These are phyloP conservation scores for Penicillium sp. DNA, from an alignment of 2,329 filamentous ascomycete species.

Conservation along the genomic window DNA sequence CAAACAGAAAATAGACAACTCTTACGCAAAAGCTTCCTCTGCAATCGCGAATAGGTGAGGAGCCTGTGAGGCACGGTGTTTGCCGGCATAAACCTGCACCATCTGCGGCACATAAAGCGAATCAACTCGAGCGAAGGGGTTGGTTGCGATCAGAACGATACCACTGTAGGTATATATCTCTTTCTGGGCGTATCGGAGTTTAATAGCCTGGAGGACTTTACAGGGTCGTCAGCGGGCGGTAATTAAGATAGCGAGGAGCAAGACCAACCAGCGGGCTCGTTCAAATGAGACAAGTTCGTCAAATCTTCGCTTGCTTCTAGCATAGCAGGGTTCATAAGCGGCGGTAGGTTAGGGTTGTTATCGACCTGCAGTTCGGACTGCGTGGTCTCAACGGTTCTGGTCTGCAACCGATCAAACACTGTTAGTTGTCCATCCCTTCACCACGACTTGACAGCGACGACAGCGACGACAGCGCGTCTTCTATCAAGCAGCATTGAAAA, in stretches of 20 bases:
- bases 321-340: constrained; percentile 96
- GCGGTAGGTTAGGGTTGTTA: constrained; percentile 74
- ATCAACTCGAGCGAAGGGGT: constrained; percentile 95
- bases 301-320: constrained; percentile 97
- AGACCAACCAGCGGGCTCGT: constrained; percentile 85
- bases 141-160: constrained; percentile 96
- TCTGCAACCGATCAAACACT: constrained; percentile 48
- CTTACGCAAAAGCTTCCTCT: constrained; percentile 95
- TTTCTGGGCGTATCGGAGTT: constrained; percentile 93
- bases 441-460: not conserved
- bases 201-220: constrained; percentile 91
- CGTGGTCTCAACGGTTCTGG: constrained; percentile 74
- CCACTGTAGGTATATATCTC: constrained; percentile 99
- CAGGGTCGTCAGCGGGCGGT: constrained; percentile 20
- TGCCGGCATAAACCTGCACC: constrained; percentile 99
- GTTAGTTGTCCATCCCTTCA: constrained; percentile 14
- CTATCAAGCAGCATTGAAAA: not conserved
- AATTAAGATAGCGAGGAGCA: constrained; percentile 3
- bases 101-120: constrained; percentile 98
- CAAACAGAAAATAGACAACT: not conserved
- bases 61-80: constrained; percentile 91
- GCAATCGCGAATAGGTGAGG: constrained; percentile 98
- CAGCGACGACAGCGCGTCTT: not conserved
- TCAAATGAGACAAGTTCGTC: constrained; percentile 94
- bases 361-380: constrained; percentile 70